Base-by-base conservation (phyloP, 768 basidiomycete species). In the Boletus subparvulus region DNA sequence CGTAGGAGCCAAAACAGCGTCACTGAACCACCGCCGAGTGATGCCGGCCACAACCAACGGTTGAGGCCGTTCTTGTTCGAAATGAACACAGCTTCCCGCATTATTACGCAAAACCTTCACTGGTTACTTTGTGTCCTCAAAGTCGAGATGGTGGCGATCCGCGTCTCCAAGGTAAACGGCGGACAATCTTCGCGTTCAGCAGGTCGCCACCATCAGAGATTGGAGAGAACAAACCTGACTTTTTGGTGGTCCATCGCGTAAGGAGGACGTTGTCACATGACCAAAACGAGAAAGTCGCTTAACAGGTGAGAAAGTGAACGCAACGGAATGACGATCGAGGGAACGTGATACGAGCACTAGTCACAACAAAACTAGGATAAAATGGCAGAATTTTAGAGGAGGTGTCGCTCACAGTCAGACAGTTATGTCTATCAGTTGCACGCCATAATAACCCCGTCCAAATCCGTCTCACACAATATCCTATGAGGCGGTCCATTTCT, bases 241-340 rank as follows among this genome's bases (percentile, higher is more conserved):
- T 17, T 26, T 41, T 48, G 21, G 21, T 49, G 48, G 54, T 53
- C 24, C 16, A 11, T 54, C 30, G 46, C 47, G 41, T 57, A 54
- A 63, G 0, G 21, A n/a, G 16, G 7, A 37, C 19, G 36, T 19
- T 12, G 49, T 57, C 56, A 63, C 61, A 43, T 57, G 58, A 63
- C 51, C 44, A 28, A 41, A 48, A 37, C 13, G 33, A 9, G 47
- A 30, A 36, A 2, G 3, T 26, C 26, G 26, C 26, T 26, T 26
- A 26, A 26, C 26, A 0, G 4, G 26, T 26, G 5, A 26, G 26
- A 26, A 26, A 26, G 26, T 26, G 26, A 26, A 26, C 26, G 5
- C 26, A 6, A 26, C 26, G 21, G 26, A 26, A 26, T 26, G 3
- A 21, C 21, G 21, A n/a, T n/a, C n/a, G n/a, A 21, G 26, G 26